Evolutionary conservation across 2,329 filamentous ascomycete genomes (phyloP).

Genomic region (Aureobasidium melanogenum): DNA sequence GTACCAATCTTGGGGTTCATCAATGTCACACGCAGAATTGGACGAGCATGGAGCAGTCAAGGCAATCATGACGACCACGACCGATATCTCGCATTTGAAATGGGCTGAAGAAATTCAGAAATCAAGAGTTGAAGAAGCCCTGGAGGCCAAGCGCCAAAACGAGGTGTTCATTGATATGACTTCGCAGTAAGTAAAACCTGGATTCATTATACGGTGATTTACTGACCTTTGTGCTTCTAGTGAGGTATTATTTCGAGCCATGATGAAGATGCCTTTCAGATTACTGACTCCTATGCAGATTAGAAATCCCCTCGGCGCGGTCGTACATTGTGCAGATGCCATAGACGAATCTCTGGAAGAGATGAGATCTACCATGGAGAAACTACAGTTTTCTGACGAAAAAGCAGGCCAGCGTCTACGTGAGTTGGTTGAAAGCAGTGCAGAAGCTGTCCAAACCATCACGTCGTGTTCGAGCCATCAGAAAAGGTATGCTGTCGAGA

Average conservation of each 20-base stretch:
- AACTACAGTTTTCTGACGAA: slow-evolving; percentile 12
- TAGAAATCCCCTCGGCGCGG: slow-evolving; percentile 16
- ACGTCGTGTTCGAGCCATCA: slow-evolving; percentile 39
- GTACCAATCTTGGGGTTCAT: slow-evolving; percentile 15
- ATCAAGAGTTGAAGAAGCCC: slow-evolving; percentile 21
- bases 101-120: slow-evolving; percentile 34
- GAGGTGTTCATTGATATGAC: slow-evolving; percentile 30
- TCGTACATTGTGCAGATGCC: slow-evolving; percentile 15
- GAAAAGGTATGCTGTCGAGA: slow-evolving; percentile 23
- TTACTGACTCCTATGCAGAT: slow-evolving; percentile 10
- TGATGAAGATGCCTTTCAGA: fast-evolving
- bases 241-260: not conserved
- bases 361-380: slow-evolving; percentile 10
- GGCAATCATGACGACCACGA: slow-evolving; percentile 35
- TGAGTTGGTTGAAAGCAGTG: slow-evolving; percentile 22
- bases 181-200: slow-evolving; percentile 27
- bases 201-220: not conserved
- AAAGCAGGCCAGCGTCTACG: slow-evolving; percentile 16
- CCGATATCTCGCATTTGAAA: slow-evolving; percentile 37
- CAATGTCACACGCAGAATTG: slow-evolving; percentile 17
- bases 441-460: slow-evolving; percentile 33
- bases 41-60: slow-evolving; percentile 26
- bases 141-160: slow-evolving; percentile 14
- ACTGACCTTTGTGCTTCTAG: slow-evolving; percentile 9
- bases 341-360: slow-evolving; percentile 14